Evolutionary conservation across 2,329 filamentous ascomycete genomes (phyloP).

Genomic region (Zalaria sp.): DNA sequence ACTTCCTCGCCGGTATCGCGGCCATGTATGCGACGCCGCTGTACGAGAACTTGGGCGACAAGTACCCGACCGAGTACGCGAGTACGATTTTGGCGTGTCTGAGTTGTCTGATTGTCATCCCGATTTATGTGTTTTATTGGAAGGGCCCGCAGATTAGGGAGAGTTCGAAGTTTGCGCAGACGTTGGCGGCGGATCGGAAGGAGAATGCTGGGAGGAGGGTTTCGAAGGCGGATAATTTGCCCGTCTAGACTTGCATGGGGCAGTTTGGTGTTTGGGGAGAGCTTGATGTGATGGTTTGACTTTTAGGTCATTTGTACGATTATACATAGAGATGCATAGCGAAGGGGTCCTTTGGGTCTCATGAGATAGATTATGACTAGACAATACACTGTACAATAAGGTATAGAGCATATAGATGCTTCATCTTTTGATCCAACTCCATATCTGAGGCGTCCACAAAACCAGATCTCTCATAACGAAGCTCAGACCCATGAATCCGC

Average conservation of each 20-base stretch:
- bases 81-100: slow-evolving; percentile 39
- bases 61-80: slow-evolving; percentile 28
- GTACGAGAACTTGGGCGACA: slow-evolving; percentile 14
- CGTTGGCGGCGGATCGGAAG: slow-evolving; percentile 18
- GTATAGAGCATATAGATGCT: too few species aligned
- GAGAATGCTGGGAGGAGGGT: slow-evolving; percentile 10
- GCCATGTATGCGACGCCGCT: slow-evolving; percentile 51
- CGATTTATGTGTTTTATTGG: slow-evolving; percentile 42
- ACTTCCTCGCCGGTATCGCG: slow-evolving; percentile 59
- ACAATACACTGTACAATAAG: too few species aligned
- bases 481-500: too few species aligned
- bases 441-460: too few species aligned
- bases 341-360: too few species aligned
- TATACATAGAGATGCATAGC: too few species aligned
- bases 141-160: slow-evolving; percentile 35
- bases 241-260: neutral
- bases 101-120: slow-evolving; percentile 35
- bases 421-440: too few species aligned
- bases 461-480: too few species aligned
- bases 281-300: too few species aligned
- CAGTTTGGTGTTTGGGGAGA: too few species aligned
- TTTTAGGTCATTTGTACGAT: too few species aligned
- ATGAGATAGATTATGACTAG: too few species aligned
- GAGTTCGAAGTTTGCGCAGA: slow-evolving; percentile 34
- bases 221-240: slow-evolving; percentile 3